Percentiles rank a stretch among this genome's conserved stretches.
These are phyloP conservation scores for Hyaloscypha variabilis DNA, from an alignment of 495 filamentous ascomycete species.

Conservation along the genomic window DNA sequence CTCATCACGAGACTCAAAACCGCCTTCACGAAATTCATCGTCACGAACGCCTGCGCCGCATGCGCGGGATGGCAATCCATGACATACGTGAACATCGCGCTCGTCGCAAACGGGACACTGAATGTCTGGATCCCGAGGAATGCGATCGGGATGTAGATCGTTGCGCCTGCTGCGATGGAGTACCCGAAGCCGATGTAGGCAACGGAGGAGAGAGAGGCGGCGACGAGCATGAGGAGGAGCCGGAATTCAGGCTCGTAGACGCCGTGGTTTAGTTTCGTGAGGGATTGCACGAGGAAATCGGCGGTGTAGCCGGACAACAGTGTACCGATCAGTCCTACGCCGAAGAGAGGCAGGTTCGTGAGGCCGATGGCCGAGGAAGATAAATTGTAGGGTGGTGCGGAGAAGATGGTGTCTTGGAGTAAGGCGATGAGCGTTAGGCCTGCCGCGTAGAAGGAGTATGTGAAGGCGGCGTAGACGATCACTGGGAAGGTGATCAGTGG, in stretches of 20 bases:
- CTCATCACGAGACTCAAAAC: conserved; percentile 52
- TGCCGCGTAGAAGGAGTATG: conserved; percentile 50
- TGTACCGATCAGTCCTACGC: conserved; percentile 49
- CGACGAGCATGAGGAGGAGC: conserved; percentile 51
- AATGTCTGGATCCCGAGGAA: conserved; percentile 55
- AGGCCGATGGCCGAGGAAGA: conserved; percentile 48
- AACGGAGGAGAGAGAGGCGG: conserved; percentile 42
- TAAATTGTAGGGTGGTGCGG: conserved; percentile 54
- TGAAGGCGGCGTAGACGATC: conserved; percentile 53
- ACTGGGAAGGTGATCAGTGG: conserved; percentile 55
- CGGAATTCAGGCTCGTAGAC: conserved; percentile 58
- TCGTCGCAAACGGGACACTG: conserved; percentile 51
- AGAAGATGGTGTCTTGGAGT: conserved; percentile 53
- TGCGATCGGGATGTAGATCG: conserved; percentile 53
- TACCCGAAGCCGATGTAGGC: conserved; percentile 43
- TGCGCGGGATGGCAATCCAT: conserved; percentile 51
- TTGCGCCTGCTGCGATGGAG: conserved; percentile 42
- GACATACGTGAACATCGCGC: conserved; percentile 55
- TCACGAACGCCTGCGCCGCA: conserved; percentile 49
- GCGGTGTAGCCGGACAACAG: conserved; percentile 49
- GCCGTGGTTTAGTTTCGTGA: conserved; percentile 48
- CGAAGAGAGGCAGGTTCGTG: conserved; percentile 50
- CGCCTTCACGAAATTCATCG: conserved; percentile 53
- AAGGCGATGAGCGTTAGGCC: conserved; percentile 55
- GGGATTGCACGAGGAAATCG: conserved; percentile 48